These are phyloP conservation scores for Lecanicillium sp. DNA, from an alignment of 2,329 filamentous ascomycete species.

Conservation along the genomic window DNA sequence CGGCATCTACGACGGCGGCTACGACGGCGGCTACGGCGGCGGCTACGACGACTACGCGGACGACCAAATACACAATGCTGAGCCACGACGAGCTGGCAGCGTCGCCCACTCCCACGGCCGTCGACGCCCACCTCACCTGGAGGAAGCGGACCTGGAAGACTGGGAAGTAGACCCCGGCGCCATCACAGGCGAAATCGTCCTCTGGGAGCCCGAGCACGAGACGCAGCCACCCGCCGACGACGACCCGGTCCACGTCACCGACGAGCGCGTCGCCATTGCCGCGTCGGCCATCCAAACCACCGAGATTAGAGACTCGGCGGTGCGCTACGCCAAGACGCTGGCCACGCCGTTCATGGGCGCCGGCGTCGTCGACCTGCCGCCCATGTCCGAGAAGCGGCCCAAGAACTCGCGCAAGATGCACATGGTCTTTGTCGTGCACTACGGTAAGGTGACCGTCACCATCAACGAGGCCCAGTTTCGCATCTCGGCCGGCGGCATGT, in stretches of 20 bases:
- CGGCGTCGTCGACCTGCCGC: conserved; percentile 82
- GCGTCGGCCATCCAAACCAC: conserved; percentile 48
- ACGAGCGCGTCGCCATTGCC: conserved; percentile 50
- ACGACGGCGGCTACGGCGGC: conserved; percentile 1
- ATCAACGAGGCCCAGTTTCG: conserved; percentile 71
- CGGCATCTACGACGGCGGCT: conserved; percentile 22
- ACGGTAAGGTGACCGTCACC: conserved; percentile 73
- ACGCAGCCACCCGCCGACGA: conserved; percentile 43
- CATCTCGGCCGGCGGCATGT: conserved; percentile 81
- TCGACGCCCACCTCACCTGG: conserved; percentile 31
- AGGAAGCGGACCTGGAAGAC: conserved; percentile 51
- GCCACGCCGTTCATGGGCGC: conserved; percentile 80
- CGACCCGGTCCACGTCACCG: conserved; percentile 45
- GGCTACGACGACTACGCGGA: neutral
- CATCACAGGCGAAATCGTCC: conserved; percentile 54
- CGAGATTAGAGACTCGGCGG: conserved; percentile 58
- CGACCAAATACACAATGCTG: neutral
- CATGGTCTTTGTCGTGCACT: conserved; percentile 89
- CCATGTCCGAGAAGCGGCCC: conserved; percentile 72
- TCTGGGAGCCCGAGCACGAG: conserved; percentile 55
- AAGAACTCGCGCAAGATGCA: conserved; percentile 97
- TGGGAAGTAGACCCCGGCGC: conserved; percentile 65
- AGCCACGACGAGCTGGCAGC: no score
- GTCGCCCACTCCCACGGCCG: neutral
- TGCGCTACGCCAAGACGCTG: conserved; percentile 84